Base-by-base conservation (phyloP, 768 basidiomycete species). In the Leccinum uliginosum region DNA sequence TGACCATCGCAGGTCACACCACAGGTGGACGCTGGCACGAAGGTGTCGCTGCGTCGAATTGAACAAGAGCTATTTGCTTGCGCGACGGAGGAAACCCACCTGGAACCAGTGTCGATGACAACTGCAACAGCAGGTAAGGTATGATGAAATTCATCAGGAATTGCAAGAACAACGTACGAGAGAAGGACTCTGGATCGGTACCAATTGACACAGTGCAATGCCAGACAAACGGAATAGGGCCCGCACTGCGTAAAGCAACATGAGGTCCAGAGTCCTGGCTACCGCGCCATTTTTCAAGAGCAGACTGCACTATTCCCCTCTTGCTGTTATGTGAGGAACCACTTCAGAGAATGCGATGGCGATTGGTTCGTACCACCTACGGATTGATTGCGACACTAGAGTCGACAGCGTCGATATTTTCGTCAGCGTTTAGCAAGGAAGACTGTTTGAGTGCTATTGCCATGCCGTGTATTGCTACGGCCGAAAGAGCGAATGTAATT, bases 391-490 rank as follows among this genome's bases (percentile, higher is more conserved):
- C 8, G 19, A 8, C n/a, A 6, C 19, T n/a, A 43, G 40, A 19
- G 40, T 43, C 0, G 35, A 55, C 51, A 6, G 47, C 10, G 10
- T 58, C 23, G 8, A 54, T 51, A 19, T 19, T 53, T 3, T 19
- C 51, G 59, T 58, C 53, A 17, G 26, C 23, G 21, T 62, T 62
- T 6, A 46, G 10, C 3, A 57, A 24, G 4, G 6, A 10, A 4
- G 56, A 35, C 3, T 46, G 61, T 47, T 60, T 62, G 6, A 62
- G 53, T 19, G 61, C 48, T n/a, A 64, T 56, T 5, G 55, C 46
- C 0, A 4, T 47, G 21, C 62, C 55, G 21, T 43, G 32, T 14
- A 34, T 14, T 14, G 14, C 14, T 34, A 15, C 14, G 32, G 14
- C 32, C 0, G 2, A 34, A 34, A 34, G 14, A 34, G 0, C 2